A percentile compares a stretch with the other conserved stretches of the same genome.
Evolutionary conservation across 75 land plant species (phyloP).

Genomic region (Chamaecyparis obtusa): DNA sequence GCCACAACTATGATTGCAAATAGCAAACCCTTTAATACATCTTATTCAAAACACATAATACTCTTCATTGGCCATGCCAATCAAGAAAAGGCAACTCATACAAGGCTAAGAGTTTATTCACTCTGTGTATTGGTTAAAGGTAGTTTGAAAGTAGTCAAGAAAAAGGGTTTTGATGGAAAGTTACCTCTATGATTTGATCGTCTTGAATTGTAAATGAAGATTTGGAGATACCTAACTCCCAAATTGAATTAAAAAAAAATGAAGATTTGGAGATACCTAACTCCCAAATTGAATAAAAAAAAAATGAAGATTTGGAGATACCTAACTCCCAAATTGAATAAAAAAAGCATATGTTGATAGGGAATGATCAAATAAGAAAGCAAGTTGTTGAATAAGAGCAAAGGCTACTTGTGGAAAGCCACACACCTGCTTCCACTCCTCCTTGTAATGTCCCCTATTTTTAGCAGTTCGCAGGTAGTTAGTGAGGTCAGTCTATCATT

Average conservation of each 20-base stretch:
- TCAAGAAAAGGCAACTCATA: conserved; percentile 23
- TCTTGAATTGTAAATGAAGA: conserved; percentile 8
- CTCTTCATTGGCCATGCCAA: conserved; percentile 25
- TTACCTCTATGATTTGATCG: not conserved
- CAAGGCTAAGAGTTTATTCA: conserved; percentile 12
- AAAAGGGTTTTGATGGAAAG: not conserved
- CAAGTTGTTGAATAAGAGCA: conserved; percentile 21
- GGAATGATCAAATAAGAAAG: conserved; percentile 23
- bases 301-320: too few species aligned
- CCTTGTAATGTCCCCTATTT: too few species aligned
- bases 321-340: too few species aligned
- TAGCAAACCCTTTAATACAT: conserved; percentile 10
- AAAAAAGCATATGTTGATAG: conserved; percentile 11
- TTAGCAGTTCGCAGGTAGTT: too few species aligned
- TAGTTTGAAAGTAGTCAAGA: not conserved
- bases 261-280: too few species aligned
- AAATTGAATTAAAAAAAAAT: too few species aligned
- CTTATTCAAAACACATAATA: conserved; percentile 24
- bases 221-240: conserved; percentile 11
- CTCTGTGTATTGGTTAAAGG: not conserved
- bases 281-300: too few species aligned
- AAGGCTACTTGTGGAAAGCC: conserved; percentile 16
- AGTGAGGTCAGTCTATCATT: too few species aligned
- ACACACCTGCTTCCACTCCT: not conserved
- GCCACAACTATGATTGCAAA: conserved; percentile 30